These are phyloP conservation scores for Botryosphaeria dothidea DNA, from an alignment of 2,329 filamentous ascomycete species.

Conservation along the genomic window DNA sequence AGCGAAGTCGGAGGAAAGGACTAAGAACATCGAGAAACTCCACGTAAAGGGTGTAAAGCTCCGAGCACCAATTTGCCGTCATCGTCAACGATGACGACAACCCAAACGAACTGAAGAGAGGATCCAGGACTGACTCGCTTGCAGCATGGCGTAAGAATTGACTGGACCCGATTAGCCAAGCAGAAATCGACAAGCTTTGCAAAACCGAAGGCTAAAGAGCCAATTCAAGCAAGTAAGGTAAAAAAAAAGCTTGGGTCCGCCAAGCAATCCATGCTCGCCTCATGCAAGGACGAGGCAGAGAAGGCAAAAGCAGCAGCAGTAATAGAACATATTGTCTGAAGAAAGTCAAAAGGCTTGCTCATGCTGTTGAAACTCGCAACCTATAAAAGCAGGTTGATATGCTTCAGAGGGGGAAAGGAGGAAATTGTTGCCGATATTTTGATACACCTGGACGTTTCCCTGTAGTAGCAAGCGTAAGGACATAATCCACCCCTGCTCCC, in stretches of 20 bases:
- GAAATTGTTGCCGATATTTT: constrained; percentile 15
- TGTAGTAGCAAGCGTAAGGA: constrained; percentile 9
- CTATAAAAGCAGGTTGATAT: not conserved
- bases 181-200: constrained; percentile 10
- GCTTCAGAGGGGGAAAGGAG: not conserved
- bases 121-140: constrained; percentile 10
- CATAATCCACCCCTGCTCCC: constrained; percentile 1
- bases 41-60: not conserved
- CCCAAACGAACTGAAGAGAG: not conserved
- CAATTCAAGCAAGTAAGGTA: not conserved
- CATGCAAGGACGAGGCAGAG: not conserved
- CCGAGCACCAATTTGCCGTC: not conserved
- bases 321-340: not conserved
- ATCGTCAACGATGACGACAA: constrained; percentile 9
- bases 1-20: not conserved
- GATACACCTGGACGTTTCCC: constrained; percentile 2
- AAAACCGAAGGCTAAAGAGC: constrained; percentile 1
- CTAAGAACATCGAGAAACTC: not conserved
- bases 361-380: constrained; percentile 1
- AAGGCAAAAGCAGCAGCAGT: constrained; percentile 13
- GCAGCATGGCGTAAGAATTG: constrained; percentile 3
- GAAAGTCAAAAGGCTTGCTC: not conserved
- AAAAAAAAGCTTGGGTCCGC: not conserved
- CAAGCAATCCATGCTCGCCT: constrained; percentile 2
- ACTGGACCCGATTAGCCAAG: constrained; percentile 11